Conservation (phyloP, 2,329 filamentous ascomycete species). For the Westerdykella sp. region DNA sequence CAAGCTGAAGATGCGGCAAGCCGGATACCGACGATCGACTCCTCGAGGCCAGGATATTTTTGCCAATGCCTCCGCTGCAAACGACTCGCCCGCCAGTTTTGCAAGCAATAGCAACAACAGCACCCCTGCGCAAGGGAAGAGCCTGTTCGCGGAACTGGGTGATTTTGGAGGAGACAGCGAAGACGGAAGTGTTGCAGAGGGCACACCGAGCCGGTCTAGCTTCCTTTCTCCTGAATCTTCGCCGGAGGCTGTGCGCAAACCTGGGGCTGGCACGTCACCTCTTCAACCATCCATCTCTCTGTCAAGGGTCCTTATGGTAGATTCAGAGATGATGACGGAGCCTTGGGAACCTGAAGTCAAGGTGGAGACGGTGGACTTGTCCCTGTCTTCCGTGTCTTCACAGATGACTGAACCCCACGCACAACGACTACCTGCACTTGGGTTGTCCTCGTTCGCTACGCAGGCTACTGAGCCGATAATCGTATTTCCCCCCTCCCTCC, state of each 20-base stretch:
- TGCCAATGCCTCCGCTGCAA: constrained; percentile 54
- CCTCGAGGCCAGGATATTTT: constrained; percentile 53
- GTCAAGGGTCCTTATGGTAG: constrained; percentile 47
- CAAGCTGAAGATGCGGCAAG: constrained; percentile 64
- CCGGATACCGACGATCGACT: constrained; percentile 49
- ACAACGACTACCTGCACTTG: constrained; percentile 12
- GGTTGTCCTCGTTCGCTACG: constrained; percentile 12
- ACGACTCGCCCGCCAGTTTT: constrained; percentile 49
- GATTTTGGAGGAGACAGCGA: constrained; percentile 70
- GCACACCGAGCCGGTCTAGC: constrained; percentile 31
- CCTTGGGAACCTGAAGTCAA: constrained; percentile 40
- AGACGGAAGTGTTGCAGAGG: constrained; percentile 32
- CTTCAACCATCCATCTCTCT: constrained; percentile 11
- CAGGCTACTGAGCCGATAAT: constrained; percentile 17
- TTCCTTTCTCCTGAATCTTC: constrained; percentile 29
- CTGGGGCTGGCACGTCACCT: constrained; percentile 17
- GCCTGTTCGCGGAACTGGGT: constrained; percentile 83
- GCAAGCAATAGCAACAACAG: constrained; percentile 40
- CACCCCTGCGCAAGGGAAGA: constrained; percentile 58
- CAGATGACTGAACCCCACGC: constrained; percentile 18
- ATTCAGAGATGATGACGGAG: constrained; percentile 59
- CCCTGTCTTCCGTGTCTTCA: constrained; percentile 6
- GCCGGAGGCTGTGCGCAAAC: constrained; percentile 21
- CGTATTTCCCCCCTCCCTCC: constrained; percentile 10
- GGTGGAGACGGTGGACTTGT: constrained; percentile 6